Evolutionary conservation across 139 green algal genomes (phyloP).

Genomic region (Klebsormidium nitens): DNA sequence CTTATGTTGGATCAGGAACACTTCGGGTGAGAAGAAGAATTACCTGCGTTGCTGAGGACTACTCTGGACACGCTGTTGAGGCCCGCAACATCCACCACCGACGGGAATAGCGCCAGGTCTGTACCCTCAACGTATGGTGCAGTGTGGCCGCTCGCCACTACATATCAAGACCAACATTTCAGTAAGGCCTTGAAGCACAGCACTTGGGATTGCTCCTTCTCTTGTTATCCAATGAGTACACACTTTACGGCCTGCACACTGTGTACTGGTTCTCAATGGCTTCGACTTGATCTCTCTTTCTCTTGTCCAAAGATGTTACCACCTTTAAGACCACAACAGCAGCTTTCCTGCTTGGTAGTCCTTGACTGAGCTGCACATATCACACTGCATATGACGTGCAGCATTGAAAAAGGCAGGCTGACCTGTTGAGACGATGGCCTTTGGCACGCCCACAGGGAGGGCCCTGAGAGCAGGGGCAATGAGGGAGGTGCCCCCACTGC

Average conservation of each 20-base stretch:
- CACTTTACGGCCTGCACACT: not conserved
- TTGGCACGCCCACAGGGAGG: constrained; percentile 2
- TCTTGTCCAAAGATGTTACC: too few species aligned
- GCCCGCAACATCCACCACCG: constrained; percentile 3
- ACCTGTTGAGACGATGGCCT: constrained; percentile 6
- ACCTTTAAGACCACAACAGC: too few species aligned
- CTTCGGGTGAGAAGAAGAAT: too few species aligned
- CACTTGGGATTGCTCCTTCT: too few species aligned
- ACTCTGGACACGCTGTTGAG: not conserved
- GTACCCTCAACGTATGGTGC: not conserved
- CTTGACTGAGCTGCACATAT: too few species aligned
- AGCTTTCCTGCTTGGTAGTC: too few species aligned
- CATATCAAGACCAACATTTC: not conserved
- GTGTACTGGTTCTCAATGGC: not conserved
- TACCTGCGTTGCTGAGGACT: not conserved
- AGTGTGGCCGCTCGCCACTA: constrained; percentile 1
- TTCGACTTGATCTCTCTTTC: constrained; percentile 2
- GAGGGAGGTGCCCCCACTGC: constrained; percentile 2
- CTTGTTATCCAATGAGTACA: too few species aligned
- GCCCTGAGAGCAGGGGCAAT: not conserved
- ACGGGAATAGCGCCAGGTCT: not conserved
- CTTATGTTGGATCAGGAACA: too few species aligned
- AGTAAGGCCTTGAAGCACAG: too few species aligned
- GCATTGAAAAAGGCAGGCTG: not conserved
- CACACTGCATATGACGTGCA: not conserved